These are phyloP conservation scores for Colletotrichum salicis DNA, from an alignment of 2,329 filamentous ascomycete species.

Conservation along the genomic window DNA sequence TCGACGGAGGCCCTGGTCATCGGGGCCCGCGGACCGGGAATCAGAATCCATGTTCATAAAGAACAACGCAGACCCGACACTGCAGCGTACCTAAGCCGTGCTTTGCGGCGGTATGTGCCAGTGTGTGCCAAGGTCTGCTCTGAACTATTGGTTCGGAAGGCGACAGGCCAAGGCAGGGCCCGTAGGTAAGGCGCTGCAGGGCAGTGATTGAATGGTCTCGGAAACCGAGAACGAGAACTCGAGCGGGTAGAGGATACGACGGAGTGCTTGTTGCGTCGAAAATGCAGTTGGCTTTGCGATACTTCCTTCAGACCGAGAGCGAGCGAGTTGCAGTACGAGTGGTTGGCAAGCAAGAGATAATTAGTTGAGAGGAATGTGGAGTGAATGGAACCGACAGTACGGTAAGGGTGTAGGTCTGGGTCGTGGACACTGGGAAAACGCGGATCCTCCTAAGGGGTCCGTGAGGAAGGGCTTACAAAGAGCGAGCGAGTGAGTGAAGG, in stretches of 20 bases:
- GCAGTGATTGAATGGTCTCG: neutral
- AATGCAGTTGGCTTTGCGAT: neutral
- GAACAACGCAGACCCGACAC: neutral
- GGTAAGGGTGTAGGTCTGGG: neutral
- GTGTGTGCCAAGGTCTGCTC: neutral
- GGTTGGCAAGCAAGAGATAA: neutral
- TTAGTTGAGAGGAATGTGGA: neutral
- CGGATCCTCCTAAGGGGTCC: neutral
- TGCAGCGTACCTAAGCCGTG: neutral
- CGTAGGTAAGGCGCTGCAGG: neutral
- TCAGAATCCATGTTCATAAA: conserved; percentile 29
- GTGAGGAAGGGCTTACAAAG: neutral
- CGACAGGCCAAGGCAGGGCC: neutral
- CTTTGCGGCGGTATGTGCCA: neutral
- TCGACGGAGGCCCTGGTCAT: conserved; percentile 47
- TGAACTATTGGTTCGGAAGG: neutral
- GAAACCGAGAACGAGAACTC: neutral
- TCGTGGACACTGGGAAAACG: neutral
- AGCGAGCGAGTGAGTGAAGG: neutral
- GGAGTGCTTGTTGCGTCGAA: neutral
- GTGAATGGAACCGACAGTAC: neutral
- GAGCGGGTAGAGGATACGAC: neutral
- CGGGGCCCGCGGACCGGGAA: conserved; percentile 40
- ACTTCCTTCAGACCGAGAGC: neutral
- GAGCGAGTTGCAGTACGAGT: neutral